Percentiles rank a stretch among this genome's conserved stretches.
These are phyloP conservation scores for Schwanniomyces sp. DNA, from an alignment of 805 yeast genomes.

Conservation along the genomic window DNA sequence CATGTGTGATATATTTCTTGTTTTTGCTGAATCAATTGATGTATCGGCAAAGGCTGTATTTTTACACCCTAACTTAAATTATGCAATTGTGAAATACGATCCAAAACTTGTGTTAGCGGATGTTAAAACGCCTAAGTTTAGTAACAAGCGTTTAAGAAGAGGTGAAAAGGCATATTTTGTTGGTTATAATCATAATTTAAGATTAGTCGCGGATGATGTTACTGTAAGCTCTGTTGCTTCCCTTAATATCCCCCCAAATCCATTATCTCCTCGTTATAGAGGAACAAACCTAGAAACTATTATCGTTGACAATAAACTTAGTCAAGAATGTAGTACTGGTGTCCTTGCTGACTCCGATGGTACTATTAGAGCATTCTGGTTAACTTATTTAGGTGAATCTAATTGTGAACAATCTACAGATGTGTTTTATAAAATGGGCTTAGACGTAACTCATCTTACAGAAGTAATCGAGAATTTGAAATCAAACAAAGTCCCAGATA, in stretches of 20 bases:
- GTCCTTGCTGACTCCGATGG: constrained; percentile 77
- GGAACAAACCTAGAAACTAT: constrained; percentile 82
- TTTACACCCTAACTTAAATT: constrained; percentile 84
- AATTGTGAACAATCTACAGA: constrained; percentile 52
- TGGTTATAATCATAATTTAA: constrained; percentile 71
- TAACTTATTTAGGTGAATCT: constrained; percentile 78
- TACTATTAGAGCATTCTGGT: constrained; percentile 79
- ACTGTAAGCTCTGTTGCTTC: constrained; percentile 76
- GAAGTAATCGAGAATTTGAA: constrained; percentile 57
- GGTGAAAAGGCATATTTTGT: constrained; percentile 79
- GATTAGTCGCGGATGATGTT: constrained; percentile 73
- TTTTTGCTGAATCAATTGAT: constrained; percentile 82
- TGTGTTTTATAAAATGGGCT: constrained; percentile 67
- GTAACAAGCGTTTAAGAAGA: constrained; percentile 56
- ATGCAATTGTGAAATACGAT: constrained; percentile 81
- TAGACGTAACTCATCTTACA: constrained; percentile 68
- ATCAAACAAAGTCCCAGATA: constrained; percentile 47
- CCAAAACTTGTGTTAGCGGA: constrained; percentile 72
- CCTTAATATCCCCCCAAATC: constrained; percentile 67
- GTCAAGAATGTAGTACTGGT: constrained; percentile 78
- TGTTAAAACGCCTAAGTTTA: constrained; percentile 64
- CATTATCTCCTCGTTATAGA: constrained; percentile 74
- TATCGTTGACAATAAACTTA: constrained; percentile 67
- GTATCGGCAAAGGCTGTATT: constrained; percentile 80
- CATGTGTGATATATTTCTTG: constrained; percentile 67